Conservation (phyloP, 2,329 filamentous ascomycete genomes). For the Pyricularia grisea region DNA sequence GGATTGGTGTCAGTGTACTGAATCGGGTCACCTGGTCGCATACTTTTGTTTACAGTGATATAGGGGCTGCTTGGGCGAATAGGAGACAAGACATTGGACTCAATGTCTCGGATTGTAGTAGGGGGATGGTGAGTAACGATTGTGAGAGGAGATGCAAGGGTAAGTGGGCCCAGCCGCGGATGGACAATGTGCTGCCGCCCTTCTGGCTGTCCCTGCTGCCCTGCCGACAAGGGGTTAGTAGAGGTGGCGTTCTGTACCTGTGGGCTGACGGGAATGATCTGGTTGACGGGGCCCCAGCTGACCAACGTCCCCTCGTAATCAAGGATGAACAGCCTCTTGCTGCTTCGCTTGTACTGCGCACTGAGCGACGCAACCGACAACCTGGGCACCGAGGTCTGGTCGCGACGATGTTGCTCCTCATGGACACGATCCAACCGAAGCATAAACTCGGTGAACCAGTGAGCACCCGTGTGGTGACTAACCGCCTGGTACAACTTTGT, state of each 20-base stretch:
- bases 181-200: background rate
- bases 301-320: slow-evolving; percentile 93
- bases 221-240: background rate
- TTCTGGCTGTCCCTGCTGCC: background rate
- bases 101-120: background rate
- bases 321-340: slow-evolving; percentile 72
- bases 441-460: slow-evolving; percentile 76
- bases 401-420: slow-evolving; percentile 74
- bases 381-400: slow-evolving; percentile 79
- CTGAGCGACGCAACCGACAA: slow-evolving; percentile 59
- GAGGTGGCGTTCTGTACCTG: slow-evolving; percentile 29
- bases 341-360: slow-evolving; percentile 55
- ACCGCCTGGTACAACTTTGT: slow-evolving; percentile 63
- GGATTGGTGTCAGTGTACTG: background rate
- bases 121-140: background rate
- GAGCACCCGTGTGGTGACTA: slow-evolving; percentile 69
- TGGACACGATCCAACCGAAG: slow-evolving; percentile 65
- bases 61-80: background rate
- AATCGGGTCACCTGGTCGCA: background rate
- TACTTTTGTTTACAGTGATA: background rate
- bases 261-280: slow-evolving; percentile 78
- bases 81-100: background rate
- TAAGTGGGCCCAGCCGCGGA: background rate
- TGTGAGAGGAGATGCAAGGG: background rate
- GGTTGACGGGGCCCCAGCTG: slow-evolving; percentile 73